Percentiles rank a stretch among this genome's conserved stretches.
These are phyloP conservation scores for Brassica nigra DNA, from an alignment of 345 rosid species.

Conservation along the genomic window DNA sequence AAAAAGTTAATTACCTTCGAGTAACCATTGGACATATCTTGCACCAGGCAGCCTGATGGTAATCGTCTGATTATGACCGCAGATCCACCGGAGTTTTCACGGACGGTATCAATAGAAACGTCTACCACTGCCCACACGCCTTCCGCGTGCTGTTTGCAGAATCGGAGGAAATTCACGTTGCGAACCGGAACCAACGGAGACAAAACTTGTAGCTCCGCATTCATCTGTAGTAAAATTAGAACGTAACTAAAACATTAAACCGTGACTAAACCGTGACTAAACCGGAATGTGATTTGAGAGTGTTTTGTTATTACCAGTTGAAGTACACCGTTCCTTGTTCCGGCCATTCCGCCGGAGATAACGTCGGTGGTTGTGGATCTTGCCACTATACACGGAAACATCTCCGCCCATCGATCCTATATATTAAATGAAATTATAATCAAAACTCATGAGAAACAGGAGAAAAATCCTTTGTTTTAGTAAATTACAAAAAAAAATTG, in stretches of 20 bases:
- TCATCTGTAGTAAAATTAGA: constrained; percentile 44
- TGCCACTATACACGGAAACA: constrained; percentile 65
- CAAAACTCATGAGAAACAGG: background rate
- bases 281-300: constrained; percentile 7
- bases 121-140: constrained; percentile 84
- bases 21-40: constrained; percentile 95
- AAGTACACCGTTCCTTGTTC: constrained; percentile 60
- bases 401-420: constrained; percentile 68
- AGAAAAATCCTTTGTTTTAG: background rate
- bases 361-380: constrained; percentile 54
- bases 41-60: constrained; percentile 96
- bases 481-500: background rate
- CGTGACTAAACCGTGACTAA: background rate
- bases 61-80: constrained; percentile 63
- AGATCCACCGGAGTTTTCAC: constrained; percentile 46
- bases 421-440: background rate
- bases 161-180: constrained; percentile 63
- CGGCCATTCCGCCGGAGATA: constrained; percentile 54
- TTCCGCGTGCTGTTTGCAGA: constrained; percentile 69
- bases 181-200: constrained; percentile 70
- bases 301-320: constrained; percentile 51
- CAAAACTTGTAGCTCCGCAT: constrained; percentile 70
- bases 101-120: constrained; percentile 55
- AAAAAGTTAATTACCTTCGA: constrained; percentile 61
- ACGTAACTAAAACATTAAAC: background rate